phyloP scores from a whole-genome alignment of 305 asterid species.

The Fraxinus dipetala region DNA sequence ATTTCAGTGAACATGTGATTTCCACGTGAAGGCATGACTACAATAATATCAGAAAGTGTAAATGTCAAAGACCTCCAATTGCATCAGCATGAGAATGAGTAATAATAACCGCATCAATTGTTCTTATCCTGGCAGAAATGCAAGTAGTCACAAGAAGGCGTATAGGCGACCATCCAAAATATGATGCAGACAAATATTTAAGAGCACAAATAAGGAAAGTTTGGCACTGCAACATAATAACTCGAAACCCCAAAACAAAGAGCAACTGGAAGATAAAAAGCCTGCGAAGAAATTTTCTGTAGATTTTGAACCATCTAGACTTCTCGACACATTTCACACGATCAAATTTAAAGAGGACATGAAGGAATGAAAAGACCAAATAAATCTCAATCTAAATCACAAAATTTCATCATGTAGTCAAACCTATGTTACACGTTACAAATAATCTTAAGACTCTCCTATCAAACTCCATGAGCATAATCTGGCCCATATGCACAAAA shows the following conservation, averaged over 20 bases:
- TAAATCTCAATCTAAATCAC: not conserved
- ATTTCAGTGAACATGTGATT: not conserved
- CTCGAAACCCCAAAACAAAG: not conserved
- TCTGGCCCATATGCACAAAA: not conserved
- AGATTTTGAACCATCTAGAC: not conserved
- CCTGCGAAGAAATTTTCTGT: not conserved
- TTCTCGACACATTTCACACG: not conserved
- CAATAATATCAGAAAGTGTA: slow-evolving; percentile 33
- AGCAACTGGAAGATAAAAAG: slow-evolving; percentile 2
- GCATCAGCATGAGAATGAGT: slow-evolving; percentile 99
- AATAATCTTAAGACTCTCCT: not conserved
- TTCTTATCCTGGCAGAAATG: slow-evolving; percentile 87
- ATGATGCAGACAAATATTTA: slow-evolving; percentile 12
- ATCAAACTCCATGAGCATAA: not conserved
- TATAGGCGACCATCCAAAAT: slow-evolving; percentile 24
- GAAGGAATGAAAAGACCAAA: slow-evolving; percentile 11
- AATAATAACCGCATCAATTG: slow-evolving; percentile 86
- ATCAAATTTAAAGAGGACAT: not conserved
- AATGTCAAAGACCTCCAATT: slow-evolving; percentile 87
- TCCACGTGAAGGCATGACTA: not conserved
- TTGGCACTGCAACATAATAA: not conserved
- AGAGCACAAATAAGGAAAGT: not conserved
- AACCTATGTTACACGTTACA: not conserved
- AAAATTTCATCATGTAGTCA: not conserved
- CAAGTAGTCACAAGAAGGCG: slow-evolving; percentile 47